Percentiles rank a stretch among this genome's conserved stretches.
These are phyloP conservation scores for Hypoxylon sp. DNA, from an alignment of 2,329 filamentous ascomycete genomes.

Conservation along the genomic window DNA sequence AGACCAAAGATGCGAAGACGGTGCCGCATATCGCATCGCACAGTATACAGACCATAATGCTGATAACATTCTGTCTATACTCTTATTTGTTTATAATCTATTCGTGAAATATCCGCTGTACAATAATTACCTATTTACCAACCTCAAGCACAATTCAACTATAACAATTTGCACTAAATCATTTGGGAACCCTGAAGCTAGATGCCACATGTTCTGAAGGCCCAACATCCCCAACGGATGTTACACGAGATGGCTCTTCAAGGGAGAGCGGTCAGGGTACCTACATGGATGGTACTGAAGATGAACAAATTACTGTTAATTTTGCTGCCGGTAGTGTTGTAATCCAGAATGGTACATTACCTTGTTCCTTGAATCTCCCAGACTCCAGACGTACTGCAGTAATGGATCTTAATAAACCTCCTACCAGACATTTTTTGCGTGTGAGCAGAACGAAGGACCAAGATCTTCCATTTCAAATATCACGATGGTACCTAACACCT, in stretches of 20 bases:
- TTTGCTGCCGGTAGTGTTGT: background rate
- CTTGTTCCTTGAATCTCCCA: background rate
- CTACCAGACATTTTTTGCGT: background rate
- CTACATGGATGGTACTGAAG: background rate
- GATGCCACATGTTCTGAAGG: background rate
- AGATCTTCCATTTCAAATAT: background rate
- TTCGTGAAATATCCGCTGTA: background rate
- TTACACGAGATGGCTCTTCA: background rate
- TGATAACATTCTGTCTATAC: conserved; percentile 25
- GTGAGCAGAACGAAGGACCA: background rate
- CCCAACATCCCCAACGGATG: background rate
- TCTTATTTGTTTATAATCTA: background rate
- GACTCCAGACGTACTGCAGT: background rate
- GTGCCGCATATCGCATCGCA: conserved; percentile 30
- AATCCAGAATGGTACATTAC: background rate
- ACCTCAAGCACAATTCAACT: background rate
- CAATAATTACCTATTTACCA: background rate
- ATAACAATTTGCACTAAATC: background rate
- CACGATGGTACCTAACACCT: background rate
- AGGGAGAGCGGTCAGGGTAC: background rate
- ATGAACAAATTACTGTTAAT: background rate
- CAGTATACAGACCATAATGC: conserved; percentile 32
- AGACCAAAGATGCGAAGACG: conserved; percentile 27
- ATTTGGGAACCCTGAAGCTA: background rate
- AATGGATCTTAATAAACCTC: background rate